Evolutionary conservation across 139 green algal genomes (phyloP).

Genomic region (Tetraselmis striata): DNA sequence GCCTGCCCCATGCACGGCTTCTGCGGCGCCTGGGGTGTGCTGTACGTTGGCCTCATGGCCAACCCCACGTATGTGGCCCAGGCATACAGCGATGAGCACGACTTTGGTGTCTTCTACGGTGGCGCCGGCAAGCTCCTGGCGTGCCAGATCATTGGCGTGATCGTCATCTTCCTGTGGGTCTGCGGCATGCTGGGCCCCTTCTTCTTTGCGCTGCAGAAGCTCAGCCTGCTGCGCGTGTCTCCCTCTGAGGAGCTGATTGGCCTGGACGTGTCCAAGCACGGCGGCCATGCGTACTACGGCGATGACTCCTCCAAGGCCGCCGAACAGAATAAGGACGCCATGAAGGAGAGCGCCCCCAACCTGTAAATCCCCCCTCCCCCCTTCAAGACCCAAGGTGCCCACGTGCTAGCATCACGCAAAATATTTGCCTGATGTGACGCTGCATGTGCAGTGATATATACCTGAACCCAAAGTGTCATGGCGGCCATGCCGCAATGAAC

Average conservation of each 20-base stretch:
- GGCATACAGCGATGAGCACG: conserved; percentile 2
- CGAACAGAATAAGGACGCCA: neutral
- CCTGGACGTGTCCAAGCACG: conserved; percentile 62
- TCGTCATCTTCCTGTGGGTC: conserved; percentile 45
- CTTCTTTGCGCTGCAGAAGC: conserved; percentile 60
- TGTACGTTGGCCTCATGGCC: conserved; percentile 20
- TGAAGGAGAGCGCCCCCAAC: neutral
- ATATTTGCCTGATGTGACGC: neutral
- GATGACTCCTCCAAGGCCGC: neutral
- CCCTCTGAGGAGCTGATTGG: conserved; percentile 56
- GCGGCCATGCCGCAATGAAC: neutral
- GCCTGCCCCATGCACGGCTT: conserved; percentile 42
- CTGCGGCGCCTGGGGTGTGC: conserved; percentile 25
- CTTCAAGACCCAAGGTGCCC: neutral
- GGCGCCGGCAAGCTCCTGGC: conserved; percentile 25
- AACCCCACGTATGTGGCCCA: neutral
- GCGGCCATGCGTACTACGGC: conserved; percentile 22
- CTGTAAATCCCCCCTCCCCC: neutral
- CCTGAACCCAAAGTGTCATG: too few relatives aligned
- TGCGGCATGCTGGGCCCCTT: conserved; percentile 49
- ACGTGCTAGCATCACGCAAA: neutral
- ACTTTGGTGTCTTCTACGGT: conserved; percentile 21
- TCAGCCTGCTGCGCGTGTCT: conserved; percentile 46
- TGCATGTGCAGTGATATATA: neutral
- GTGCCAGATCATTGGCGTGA: conserved; percentile 28